Evolutionary conservation across 306 rosid species (phyloP), one percentile per base, ranked within the genome.

Genomic region (Amphicarpaea edgeworthii): DNA sequence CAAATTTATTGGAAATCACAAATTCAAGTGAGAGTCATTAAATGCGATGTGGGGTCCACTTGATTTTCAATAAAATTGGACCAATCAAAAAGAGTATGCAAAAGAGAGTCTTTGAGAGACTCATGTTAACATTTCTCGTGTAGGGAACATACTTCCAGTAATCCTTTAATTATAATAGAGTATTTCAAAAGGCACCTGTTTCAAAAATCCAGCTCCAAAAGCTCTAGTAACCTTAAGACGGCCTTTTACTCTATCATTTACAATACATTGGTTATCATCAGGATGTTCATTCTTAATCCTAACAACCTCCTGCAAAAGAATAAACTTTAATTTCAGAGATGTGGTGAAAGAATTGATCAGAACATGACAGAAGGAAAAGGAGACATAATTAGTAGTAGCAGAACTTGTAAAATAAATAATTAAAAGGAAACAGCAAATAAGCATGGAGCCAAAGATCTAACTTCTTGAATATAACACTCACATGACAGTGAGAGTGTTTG

Each of bases 201-300:
- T 92, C 82, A 92, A 87, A 87, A 85, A 92, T 84, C 97, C 97
- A 45, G 97, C 97, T 40, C 97, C 97, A 81, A 92, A 92, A 7
- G 97, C 96, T 83, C 97, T 83, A 53, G 97, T 92, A 68, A 92
- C 97, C 87, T 92, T 92, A 32, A 92, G 96, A 65, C 97, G 97
- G 16, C 97, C 97, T 83, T 92, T 92, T 65, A 92, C 97, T 84
- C 97, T 87, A 86, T 88, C 97, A 64, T 92, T 92, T 70, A 88
- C 89, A 72, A 92, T 90, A 60, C 97, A 92, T 0, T 84, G 85
- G 79, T 83, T 85, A 81, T 92, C 97, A 77, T 92, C 97, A 43
- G 97, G 97, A 70, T 92, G 97, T 79, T 92, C 97, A 37, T 79
- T 88, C 89, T 88, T 92, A 66, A 92, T 92, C 84, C 97, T 85